These are phyloP conservation scores for Yamadazyma scolyti DNA, from an alignment of 805 yeast species.

Conservation along the genomic window DNA sequence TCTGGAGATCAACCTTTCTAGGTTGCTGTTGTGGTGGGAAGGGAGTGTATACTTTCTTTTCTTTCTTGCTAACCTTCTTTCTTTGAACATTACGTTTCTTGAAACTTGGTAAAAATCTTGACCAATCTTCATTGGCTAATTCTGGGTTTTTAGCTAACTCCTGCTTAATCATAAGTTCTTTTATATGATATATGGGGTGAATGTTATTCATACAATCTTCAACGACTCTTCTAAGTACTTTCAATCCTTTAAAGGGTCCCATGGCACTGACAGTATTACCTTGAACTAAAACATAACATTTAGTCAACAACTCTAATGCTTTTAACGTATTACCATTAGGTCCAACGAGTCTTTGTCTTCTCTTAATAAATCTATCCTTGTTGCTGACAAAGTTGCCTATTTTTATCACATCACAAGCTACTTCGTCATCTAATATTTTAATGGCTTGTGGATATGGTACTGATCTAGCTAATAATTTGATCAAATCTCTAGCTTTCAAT, in stretches of 20 bases:
- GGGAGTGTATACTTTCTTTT: constrained; percentile 84
- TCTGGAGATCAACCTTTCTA: constrained; percentile 93
- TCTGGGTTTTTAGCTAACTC: constrained; percentile 95
- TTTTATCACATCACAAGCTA: constrained; percentile 94
- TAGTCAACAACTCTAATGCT: constrained; percentile 91
- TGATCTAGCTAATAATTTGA: constrained; percentile 88
- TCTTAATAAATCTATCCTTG: constrained; percentile 89
- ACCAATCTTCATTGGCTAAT: constrained; percentile 94
- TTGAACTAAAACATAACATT: constrained; percentile 92
- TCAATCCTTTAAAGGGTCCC: constrained; percentile 94
- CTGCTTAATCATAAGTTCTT: constrained; percentile 95
- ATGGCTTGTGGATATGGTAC: constrained; percentile 97
- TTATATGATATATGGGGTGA: constrained; percentile 97
- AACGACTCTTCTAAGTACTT: constrained; percentile 87
- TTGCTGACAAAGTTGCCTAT: constrained; percentile 86
- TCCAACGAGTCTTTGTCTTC: constrained; percentile 94
- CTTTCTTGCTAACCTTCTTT: constrained; percentile 73
- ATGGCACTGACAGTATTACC: constrained; percentile 96
- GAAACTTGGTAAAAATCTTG: constrained; percentile 91
- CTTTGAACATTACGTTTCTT: constrained; percentile 95
- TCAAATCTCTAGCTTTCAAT: constrained; percentile 90
- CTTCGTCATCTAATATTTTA: constrained; percentile 84
- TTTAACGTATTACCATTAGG: constrained; percentile 96
- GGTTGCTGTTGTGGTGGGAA: constrained; percentile 98
- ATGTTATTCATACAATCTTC: constrained; percentile 97